Evolutionary conservation across 139 green algal genomes (phyloP).

Genomic region (Deuterostichococcus epilithicus): DNA sequence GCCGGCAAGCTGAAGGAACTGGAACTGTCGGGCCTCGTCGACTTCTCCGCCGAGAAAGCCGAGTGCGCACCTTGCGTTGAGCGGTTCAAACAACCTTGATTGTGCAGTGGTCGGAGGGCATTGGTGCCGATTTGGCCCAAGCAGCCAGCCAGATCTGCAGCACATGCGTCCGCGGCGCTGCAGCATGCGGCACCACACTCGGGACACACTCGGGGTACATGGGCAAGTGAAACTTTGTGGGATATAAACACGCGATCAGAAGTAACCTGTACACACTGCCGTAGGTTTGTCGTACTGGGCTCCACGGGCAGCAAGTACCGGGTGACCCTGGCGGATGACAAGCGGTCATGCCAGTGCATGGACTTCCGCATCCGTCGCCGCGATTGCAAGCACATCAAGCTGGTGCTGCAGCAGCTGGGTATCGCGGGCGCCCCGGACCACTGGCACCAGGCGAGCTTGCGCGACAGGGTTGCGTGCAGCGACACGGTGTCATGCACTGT

Average conservation of each 20-base stretch:
- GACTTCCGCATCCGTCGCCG: conserved; percentile 9
- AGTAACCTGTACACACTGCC: too few species aligned
- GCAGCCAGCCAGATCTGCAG: too few species aligned
- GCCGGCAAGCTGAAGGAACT: conserved; percentile 9
- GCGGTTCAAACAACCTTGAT: too few species aligned
- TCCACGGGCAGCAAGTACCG: conserved; percentile 13
- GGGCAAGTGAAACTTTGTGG: too few species aligned
- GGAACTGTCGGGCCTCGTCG: conserved; percentile 15
- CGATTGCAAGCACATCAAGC: conserved; percentile 13
- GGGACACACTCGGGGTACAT: too few species aligned
- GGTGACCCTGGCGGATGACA: background rate
- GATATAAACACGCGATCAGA: too few species aligned
- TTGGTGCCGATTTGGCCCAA: too few species aligned
- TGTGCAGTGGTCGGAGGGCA: too few species aligned
- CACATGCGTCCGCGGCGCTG: too few species aligned
- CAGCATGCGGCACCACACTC: too few species aligned
- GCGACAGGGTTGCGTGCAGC: too few species aligned
- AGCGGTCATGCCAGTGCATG: conserved; percentile 6
- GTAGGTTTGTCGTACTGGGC: conserved; percentile 12
- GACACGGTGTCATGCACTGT: too few species aligned
- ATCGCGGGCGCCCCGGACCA: background rate
- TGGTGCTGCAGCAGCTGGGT: conserved; percentile 11
- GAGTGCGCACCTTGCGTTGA: background rate
- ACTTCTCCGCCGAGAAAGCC: background rate
- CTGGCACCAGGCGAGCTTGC: conserved; percentile 13